Percentiles rank a stretch among this genome's conserved stretches.
These are phyloP conservation scores for Afroboletus lepidellus DNA, from an alignment of 1,284 basidiomycete species.

Conservation along the genomic window DNA sequence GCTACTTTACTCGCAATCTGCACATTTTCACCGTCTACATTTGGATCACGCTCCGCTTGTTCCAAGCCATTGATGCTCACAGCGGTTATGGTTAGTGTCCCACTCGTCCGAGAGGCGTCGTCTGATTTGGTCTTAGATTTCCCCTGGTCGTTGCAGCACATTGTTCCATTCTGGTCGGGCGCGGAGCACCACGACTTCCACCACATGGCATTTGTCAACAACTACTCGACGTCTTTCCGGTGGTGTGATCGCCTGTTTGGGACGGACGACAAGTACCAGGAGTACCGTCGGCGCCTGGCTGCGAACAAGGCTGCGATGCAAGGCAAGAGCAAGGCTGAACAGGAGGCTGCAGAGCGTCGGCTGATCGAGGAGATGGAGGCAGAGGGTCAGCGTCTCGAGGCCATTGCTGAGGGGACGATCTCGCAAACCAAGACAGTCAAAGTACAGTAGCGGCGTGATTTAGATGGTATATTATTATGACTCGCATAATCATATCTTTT, in stretches of 20 bases:
- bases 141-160: conserved; percentile 95
- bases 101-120: not conserved
- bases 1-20: conserved; percentile 67
- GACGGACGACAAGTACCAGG: conserved; percentile 83
- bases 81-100: conserved; percentile 77
- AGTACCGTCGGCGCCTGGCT: conserved; percentile 64
- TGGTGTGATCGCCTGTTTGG: conserved; percentile 89
- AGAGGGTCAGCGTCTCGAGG: conserved; percentile 73
- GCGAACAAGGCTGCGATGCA: conserved; percentile 55
- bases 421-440: conserved; percentile 19
- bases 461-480: conserved; percentile 6
- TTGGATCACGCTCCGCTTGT: conserved; percentile 92
- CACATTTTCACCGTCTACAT: conserved; percentile 93
- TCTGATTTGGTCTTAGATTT: conserved; percentile 57
- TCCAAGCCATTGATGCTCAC: conserved; percentile 98
- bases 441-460: conserved; percentile 20
- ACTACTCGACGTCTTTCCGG: conserved; percentile 89
- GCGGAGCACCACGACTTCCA: conserved; percentile 99
- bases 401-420: conserved; percentile 38
- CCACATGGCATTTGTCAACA: conserved; percentile 90
- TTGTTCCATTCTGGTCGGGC: conserved; percentile 96
- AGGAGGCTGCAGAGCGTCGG: conserved; percentile 53
- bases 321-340: conserved; percentile 52
- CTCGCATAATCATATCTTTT: conserved; percentile 2
- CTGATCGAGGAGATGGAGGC: conserved; percentile 64